These are phyloP conservation scores for Coelastrella sp. DNA, from an alignment of 139 green algal genomes.

Conservation along the genomic window DNA sequence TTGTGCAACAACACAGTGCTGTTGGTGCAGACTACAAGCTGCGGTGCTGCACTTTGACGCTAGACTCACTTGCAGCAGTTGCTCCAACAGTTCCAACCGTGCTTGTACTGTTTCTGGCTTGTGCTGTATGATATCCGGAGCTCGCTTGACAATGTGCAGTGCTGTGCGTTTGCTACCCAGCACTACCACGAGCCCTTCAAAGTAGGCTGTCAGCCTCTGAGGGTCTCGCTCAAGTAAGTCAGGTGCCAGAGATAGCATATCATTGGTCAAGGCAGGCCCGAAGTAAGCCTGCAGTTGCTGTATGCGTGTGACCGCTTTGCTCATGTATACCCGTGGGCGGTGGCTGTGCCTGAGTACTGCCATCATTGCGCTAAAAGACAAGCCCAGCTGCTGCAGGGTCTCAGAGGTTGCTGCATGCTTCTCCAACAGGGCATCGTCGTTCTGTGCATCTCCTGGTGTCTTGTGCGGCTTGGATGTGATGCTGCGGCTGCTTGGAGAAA, in stretches of 20 bases:
- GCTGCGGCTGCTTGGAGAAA: neutral
- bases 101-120: neutral
- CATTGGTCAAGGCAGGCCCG: neutral
- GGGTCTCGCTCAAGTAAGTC: neutral
- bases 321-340: neutral
- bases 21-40: neutral
- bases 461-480: neutral
- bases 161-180: neutral
- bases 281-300: conserved; percentile 20
- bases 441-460: neutral
- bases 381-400: neutral
- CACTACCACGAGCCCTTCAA: neutral
- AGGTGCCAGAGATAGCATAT: neutral
- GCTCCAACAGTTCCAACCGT: neutral
- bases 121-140: conserved; percentile 13
- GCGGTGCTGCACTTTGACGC: neutral
- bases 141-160: neutral
- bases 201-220: neutral
- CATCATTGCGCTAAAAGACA: neutral
- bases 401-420: neutral
- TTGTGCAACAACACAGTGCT: neutral
- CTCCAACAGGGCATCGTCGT: neutral
- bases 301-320: neutral
- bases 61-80: conserved; percentile 22
- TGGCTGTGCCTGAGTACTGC: neutral